Percentiles rank a stretch among this genome's conserved stretches.
Conservation (phyloP, 148 eudicot species). For the Camellia sinensis region DNA sequence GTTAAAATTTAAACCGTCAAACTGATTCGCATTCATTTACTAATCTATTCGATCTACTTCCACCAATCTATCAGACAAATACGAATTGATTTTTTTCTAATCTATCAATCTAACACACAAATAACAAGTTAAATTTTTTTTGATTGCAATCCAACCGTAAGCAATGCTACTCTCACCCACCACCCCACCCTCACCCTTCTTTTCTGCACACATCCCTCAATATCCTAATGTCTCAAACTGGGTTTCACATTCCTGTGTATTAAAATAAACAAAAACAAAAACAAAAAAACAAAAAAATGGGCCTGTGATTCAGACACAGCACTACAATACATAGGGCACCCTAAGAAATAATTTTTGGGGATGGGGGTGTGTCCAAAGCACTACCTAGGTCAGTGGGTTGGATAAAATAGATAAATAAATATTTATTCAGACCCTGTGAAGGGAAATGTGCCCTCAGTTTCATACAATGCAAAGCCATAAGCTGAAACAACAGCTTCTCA, state of each 20-base stretch:
- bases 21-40: too few species aligned
- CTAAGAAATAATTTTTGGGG: background rate
- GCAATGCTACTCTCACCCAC: background rate
- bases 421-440: background rate
- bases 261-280: too few species aligned
- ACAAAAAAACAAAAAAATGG: background rate
- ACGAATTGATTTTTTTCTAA: too few species aligned
- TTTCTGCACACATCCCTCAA: conserved; percentile 28
- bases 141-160: too few species aligned
- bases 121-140: too few species aligned
- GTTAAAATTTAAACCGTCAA: too few species aligned
- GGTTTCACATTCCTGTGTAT: conserved; percentile 14
- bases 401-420: background rate
- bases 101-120: too few species aligned
- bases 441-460: conserved; percentile 12
- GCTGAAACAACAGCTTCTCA: background rate
- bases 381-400: background rate
- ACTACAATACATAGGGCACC: background rate
- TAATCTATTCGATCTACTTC: too few species aligned
- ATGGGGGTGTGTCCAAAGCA: background rate
- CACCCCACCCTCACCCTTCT: conserved; percentile 14
- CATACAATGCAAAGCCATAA: conserved; percentile 9
- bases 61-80: too few species aligned
- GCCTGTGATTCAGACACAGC: background rate
- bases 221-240: conserved; percentile 6